Base-by-base conservation (phyloP, 2,329 filamentous ascomycete species). In the Colletotrichum godetiae region DNA sequence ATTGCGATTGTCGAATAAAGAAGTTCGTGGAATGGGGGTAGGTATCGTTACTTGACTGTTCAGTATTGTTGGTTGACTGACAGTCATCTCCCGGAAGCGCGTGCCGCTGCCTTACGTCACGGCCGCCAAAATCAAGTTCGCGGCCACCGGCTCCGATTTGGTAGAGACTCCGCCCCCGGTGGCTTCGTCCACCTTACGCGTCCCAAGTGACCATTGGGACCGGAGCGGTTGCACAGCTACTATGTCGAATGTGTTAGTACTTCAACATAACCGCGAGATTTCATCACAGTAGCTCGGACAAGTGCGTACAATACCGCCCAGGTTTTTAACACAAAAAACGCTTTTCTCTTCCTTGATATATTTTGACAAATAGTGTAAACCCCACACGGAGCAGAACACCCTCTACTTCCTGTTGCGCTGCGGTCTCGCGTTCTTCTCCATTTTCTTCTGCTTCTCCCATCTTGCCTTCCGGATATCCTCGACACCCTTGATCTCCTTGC, bases 351-450 rank as follows among this genome's bases (percentile, higher is more conserved):
- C 29, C 27, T 31, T 37, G 35, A 31, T 31, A 37, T 24, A 12
- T 31, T n/a, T 31, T 49, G 42, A 49, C 42, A 49, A 49, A 49
- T 49, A 19, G 42, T 22, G 19, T 22, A n/a, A 2, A 31, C 27
- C 29, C 60, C 13, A 15, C 29, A 8, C 13, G 10, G 1, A 53
- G 7, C 19, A 29, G 24, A 19, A 19, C 31, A 19, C 12, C n/a
- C 15, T n/a, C 67, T 76, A 79, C 76, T 77, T 81, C 85, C 89
- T 95, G 42, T 49, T 22, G 84, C 89, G 93, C 53, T 89, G 80
- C 8, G 95, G 95, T 78, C 96, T 87, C 10, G 94, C 95, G 82
- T 98, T 98, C 91, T 99, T 98, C 80, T 93, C 93, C 81, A 87
- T 91, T 81, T 90, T 91, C 84, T 89, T 90, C 86, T 97, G 93